Evolutionary conservation across 352 stramenopile species (phyloP), one percentile per base, ranked within the genome.

Genomic region (Globisporangium perplexum): DNA sequence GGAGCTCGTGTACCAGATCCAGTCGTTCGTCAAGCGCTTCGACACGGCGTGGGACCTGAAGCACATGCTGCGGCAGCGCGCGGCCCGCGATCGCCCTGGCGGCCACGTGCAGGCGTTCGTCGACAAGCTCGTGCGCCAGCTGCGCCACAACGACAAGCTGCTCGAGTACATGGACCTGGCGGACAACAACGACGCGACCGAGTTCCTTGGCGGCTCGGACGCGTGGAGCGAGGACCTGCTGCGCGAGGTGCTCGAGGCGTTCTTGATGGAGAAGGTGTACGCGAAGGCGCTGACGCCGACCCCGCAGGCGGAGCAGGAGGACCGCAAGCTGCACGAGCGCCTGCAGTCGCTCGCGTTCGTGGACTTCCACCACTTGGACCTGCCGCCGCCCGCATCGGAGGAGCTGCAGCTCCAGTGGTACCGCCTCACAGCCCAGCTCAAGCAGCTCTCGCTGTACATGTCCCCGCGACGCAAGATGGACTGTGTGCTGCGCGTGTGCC

Each of bases 241-340:
- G 14, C 69, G 80, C 26, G 83, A 93, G 53, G 73, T 83, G 0
- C 45, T 97, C 15, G 90, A 98, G 50, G 83, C 84, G 12, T 96
- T 97, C 42, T 31, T 97, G 45, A 93, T 97, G 71, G 77, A 90
- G 56, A 98, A 97, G 47, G 38, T 97, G 31, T 90, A 96, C 48
- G 17, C 54, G 0, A 74, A 75, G 31, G 80, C 71, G 14, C 77
- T 97, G 59, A 82, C 67, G 11, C 74, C 80, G 20, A 85, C 78
- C 1, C 43, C 30, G 0, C 57, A 70, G 24, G 36, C 62, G 8
- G 69, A 81, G 5, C 20, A 14, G 0, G 63, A 88, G 50, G 88
- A 97, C 50, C 62, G 77, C 1, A 54, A 44, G 6, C 77, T 96
- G 0, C 62, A 69, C 30, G 52, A 74, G n/a, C 82, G 84, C 0